These are phyloP conservation scores for Dictyostelium firmibasis DNA, from an alignment of 78 protist genomes.

Conservation along the genomic window DNA sequence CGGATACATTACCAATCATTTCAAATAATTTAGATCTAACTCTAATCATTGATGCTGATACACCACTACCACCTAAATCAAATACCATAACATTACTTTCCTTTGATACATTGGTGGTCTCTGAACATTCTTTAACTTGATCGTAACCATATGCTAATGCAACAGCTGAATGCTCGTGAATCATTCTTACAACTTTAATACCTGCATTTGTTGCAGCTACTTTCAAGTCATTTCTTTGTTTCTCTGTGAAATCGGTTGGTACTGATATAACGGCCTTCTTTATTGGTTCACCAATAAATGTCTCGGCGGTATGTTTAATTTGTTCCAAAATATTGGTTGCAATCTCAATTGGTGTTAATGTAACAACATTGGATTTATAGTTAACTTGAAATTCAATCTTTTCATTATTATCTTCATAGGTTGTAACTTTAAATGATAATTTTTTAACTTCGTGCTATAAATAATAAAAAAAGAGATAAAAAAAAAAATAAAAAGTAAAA, in stretches of 20 bases:
- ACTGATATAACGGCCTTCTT: conserved; percentile 93
- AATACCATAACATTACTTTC: conserved; percentile 86
- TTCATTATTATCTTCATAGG: neutral
- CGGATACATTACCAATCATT: conserved; percentile 93
- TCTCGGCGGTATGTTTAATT: conserved; percentile 92
- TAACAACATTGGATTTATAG: conserved; percentile 82
- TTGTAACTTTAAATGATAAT: conserved; percentile 88
- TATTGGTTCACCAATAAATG: conserved; percentile 87
- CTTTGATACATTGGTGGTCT: conserved; percentile 18
- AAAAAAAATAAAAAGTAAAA: neutral
- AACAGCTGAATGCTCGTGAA: conserved; percentile 99
- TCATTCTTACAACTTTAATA: conserved; percentile 94
- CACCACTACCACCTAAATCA: conserved; percentile 94
- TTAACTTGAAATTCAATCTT: conserved; percentile 81
- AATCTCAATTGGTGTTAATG: conserved; percentile 85
- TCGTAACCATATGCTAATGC: conserved; percentile 95
- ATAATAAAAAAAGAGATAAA: neutral
- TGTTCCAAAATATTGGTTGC: conserved; percentile 85
- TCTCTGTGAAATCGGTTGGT: conserved; percentile 91
- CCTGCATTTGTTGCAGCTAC: conserved; percentile 91
- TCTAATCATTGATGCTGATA: conserved; percentile 91
- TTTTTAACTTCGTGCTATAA: conserved; percentile 71
- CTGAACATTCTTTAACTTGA: conserved; percentile 60
- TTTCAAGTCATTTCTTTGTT: conserved; percentile 87
- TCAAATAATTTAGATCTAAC: conserved; percentile 90